Evolutionary conservation across 2,329 filamentous ascomycete genomes (phyloP), one percentile per base, ranked within the genome.

Genomic region (Juglanconis oblonga): DNA sequence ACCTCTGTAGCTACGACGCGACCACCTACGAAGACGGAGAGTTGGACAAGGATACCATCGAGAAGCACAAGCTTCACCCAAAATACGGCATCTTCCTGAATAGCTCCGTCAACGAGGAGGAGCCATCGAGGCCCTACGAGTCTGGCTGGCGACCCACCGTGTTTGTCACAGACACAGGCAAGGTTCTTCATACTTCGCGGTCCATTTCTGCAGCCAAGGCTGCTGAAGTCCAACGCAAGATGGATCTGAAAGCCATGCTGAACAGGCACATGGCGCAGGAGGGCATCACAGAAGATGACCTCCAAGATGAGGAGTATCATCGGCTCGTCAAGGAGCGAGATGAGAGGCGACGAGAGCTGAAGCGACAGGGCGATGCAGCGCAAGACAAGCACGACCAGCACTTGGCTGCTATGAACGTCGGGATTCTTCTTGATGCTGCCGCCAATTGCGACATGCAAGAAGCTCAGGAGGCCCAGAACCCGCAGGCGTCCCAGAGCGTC

Each of bases 71-170:
- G 5, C 67, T 86, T 5, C 84, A 86, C 58, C 82, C 83, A 1
- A 77, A 73, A 45, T 81, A 79, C 61, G 84, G 84, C 38, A 72
- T 86, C 45, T 80, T 83, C 66, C 66, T 85, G 31, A 74, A 77
- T 2, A 72, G 67, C 13, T 84, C 81, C 45, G 68, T 68, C 56
- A 84, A 82, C 60, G 74, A 79, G 32, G 62, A 69, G 3, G 78
- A 79, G 65, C 67, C 72, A 1, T 73, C 77, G 4, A 68, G 67
- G 17, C 72, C 74, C 0, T 75, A 74, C 48, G 73, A 78, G 52
- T 76, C 79, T 60, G 78, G 78, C 10, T 74, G 76, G 35, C 76
- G 75, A 53, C 80, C 82, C 4, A 71, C 83, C 5, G 79, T 84
- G 32, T 79, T 79, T 59, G 74, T 83, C 54, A 77, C 78, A 29